Conservation (phyloP, 2,329 filamentous ascomycete genomes). For the Monosporascus cannonballus region DNA sequence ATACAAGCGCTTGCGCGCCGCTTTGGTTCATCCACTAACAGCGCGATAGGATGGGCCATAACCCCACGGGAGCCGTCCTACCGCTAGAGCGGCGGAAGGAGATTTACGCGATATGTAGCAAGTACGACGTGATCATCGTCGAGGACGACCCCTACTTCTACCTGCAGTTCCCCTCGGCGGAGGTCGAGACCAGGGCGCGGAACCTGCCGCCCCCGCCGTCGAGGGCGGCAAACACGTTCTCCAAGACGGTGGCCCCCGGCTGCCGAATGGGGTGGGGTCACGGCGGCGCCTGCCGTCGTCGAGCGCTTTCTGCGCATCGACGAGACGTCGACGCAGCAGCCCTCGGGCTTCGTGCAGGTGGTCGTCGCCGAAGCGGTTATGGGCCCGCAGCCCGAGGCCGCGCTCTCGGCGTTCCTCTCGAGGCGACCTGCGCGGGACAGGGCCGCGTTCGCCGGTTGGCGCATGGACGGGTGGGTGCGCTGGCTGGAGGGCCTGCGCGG, state of each 20-base stretch:
- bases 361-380: constrained; percentile 74
- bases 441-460: constrained; percentile 56
- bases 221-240: constrained; percentile 59
- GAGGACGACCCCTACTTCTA: constrained; percentile 98
- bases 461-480: constrained; percentile 78
- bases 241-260: constrained; percentile 85
- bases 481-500: constrained; percentile 84
- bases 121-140: constrained; percentile 83
- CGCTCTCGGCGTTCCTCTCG: constrained; percentile 33
- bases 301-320: constrained; percentile 69
- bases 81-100: constrained; percentile 68
- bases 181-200: constrained; percentile 40
- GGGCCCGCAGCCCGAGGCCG: constrained; percentile 55
- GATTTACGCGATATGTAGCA: constrained; percentile 73
- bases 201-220: constrained; percentile 25
- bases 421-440: constrained; percentile 43
- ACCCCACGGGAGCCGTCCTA: constrained; percentile 74
- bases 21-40: neutral
- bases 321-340: constrained; percentile 74
- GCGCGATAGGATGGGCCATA: constrained; percentile 67
- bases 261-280: constrained; percentile 90
- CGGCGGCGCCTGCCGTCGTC: constrained; percentile 70
- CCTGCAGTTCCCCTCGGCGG: constrained; percentile 76
- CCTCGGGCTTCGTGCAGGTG: constrained; percentile 83
- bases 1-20: no score